Conservation (phyloP, 768 basidiomycete species). For the Clathrus columnatus region DNA sequence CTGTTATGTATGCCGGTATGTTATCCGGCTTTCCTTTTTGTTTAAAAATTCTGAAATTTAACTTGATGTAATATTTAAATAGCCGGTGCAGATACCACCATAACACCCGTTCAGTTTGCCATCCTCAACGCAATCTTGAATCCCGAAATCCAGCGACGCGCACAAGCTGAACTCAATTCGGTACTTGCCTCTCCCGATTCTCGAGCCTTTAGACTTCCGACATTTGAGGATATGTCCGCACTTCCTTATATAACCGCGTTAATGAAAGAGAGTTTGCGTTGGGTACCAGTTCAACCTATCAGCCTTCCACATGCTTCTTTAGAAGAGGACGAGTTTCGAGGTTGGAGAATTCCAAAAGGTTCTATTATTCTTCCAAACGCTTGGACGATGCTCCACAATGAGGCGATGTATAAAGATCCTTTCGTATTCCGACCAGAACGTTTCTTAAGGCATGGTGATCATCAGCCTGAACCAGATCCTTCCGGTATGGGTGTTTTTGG, state of each 20-base stretch:
- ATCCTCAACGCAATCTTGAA: neutral
- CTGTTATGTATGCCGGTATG: neutral
- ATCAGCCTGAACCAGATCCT: neutral
- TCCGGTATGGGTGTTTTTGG: neutral
- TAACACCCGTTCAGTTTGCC: neutral
- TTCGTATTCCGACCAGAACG: conserved; percentile 11
- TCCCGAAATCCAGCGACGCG: neutral
- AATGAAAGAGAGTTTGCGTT: conserved; percentile 7
- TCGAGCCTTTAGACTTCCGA: conserved; percentile 5
- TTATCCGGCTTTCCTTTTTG: neutral
- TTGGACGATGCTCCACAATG: conserved; percentile 25
- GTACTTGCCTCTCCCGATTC: neutral
- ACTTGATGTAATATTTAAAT: neutral
- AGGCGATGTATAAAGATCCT: conserved; percentile 31
- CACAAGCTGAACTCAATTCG: neutral
- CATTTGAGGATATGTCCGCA: neutral
- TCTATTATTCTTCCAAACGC: neutral
- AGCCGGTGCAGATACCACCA: neutral
- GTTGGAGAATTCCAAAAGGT: neutral
- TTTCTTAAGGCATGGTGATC: neutral
- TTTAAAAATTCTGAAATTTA: neutral
- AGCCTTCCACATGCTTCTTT: neutral
- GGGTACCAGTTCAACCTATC: neutral
- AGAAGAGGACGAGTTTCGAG: conserved; percentile 17
- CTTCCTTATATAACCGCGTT: conserved; percentile 12